These are phyloP conservation scores for Tylopilus rubrobrunneus DNA, from an alignment of 768 basidiomycete species.

Conservation along the genomic window DNA sequence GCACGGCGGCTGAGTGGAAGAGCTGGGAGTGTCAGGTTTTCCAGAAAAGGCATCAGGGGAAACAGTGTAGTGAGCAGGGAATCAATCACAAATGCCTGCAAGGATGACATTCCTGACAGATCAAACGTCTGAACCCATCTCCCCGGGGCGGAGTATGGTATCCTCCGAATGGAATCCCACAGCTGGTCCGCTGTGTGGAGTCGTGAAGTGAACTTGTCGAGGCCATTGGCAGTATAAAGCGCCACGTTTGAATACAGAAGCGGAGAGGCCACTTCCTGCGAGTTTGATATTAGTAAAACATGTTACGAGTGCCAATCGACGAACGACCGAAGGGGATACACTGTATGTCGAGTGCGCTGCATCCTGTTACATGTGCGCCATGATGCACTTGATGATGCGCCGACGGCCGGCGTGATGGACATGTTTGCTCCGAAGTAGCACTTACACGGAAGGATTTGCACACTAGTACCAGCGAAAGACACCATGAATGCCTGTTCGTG, in stretches of 20 bases:
- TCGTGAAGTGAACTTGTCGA: slow-evolving; percentile 56
- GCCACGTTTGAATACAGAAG: slow-evolving; percentile 57
- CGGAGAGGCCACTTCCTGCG: slow-evolving; percentile 63
- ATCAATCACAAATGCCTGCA: slow-evolving; percentile 54
- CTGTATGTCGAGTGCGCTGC: neutral
- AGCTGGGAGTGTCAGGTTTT: slow-evolving; percentile 47
- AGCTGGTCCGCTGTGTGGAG: slow-evolving; percentile 63
- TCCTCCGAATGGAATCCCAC: slow-evolving; percentile 88
- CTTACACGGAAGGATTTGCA: slow-evolving; percentile 41
- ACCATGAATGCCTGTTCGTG: slow-evolving; percentile 9
- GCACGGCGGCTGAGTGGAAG: slow-evolving; percentile 61
- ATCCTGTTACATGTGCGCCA: neutral
- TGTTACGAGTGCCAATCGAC: neutral
- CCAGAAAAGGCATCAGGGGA: slow-evolving; percentile 63
- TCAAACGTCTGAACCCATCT: slow-evolving; percentile 81
- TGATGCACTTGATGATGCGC: neutral
- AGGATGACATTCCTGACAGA: slow-evolving; percentile 50
- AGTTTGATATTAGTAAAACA: slow-evolving; percentile 12
- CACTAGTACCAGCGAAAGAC: slow-evolving; percentile 33
- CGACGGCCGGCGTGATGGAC: neutral
- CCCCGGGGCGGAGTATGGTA: slow-evolving; percentile 83
- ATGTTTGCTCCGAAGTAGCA: neutral
- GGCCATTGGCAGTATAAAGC: slow-evolving; percentile 38
- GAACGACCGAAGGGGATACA: neutral
- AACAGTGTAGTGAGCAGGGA: slow-evolving; percentile 61